Base-by-base conservation (phyloP, 23 red algal species). In the Agarophyton chilense region DNA sequence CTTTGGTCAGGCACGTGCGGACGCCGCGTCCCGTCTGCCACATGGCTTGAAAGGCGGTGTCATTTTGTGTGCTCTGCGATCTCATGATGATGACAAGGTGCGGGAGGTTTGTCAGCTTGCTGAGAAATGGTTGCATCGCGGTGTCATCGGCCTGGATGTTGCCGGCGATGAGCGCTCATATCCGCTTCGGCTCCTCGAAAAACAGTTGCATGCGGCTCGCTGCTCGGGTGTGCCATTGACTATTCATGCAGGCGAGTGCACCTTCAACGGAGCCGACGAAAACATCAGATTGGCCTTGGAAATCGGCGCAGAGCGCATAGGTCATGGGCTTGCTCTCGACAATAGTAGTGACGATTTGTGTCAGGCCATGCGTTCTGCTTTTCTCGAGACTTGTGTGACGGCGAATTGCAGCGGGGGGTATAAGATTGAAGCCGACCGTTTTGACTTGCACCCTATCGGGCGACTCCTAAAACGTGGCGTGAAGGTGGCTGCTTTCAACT, bases 401-500 rank as follows among this genome's bases (percentile, higher is more conserved):
- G 68, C 68, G 8, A 74, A 74, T 39, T 74, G 68, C 28, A 74
- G 34, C 21, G 34, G 68, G 4, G 68, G 34, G 7, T 13, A 74
- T 7, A 74, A 74, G 21, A 24, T 74, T 29, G n/a, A 41, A 44
- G 25, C 68, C 42, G 68, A 74, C 34, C 36, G 36, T 24, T 38
- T 74, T 47, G 36, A 74, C 34, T n/a, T 74, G 36, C 68, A 74
- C 33, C 68, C 68, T 9, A 22, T 74, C 4, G 10, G 36, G 25
- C 21, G 21, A 5, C n/a, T 74, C n/a, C 22, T 74, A 16, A 8
- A 39, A 7, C 36, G 42, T n/a, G 42, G 42, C 34, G 22, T 74
- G 68, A 41, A n/a, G n/a, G 68, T 74, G 8, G 68, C 68, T 74
- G 68, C 36, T 7, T 74, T 74, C 42, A 74, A 74, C 21, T 74